Evolutionary conservation across 2,329 filamentous ascomycete genomes (phyloP).

Genomic region (Aspergillus flavus): DNA sequence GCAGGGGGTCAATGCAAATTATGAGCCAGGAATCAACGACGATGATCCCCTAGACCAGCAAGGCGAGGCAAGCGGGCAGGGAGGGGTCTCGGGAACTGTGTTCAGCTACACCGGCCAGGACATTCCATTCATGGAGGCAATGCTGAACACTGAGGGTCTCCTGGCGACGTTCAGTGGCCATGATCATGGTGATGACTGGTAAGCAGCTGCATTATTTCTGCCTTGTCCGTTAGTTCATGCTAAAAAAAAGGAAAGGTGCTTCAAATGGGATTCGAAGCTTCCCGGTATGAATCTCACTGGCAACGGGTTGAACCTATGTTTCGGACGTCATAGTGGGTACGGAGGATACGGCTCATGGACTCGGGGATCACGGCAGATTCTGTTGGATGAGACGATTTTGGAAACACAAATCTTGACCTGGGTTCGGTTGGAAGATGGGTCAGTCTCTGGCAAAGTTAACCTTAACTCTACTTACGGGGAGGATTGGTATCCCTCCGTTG

Average conservation of each 20-base stretch:
- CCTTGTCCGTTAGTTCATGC: neutral
- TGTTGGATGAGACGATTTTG: conserved; percentile 50
- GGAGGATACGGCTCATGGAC: conserved; percentile 69
- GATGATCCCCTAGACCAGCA: conserved; percentile 39
- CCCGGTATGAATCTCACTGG: conserved; percentile 39
- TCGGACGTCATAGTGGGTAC: conserved; percentile 69
- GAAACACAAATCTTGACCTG: conserved; percentile 55
- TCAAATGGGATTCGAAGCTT: conserved; percentile 40
- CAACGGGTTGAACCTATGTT: conserved; percentile 55
- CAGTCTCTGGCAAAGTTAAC: conserved; percentile 53
- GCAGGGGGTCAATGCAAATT: conserved; percentile 45
- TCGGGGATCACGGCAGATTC: conserved; percentile 61
- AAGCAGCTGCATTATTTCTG: conserved; percentile 28
- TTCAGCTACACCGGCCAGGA: conserved; percentile 48
- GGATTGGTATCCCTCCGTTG: neutral
- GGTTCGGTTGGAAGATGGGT: conserved; percentile 62
- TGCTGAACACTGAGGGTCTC: conserved; percentile 58
- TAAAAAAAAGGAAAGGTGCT: conserved; percentile 32
- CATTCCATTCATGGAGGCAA: conserved; percentile 63
- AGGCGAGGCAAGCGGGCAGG: conserved; percentile 12
- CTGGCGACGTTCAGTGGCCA: conserved; percentile 66
- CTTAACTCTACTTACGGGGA: conserved; percentile 53
- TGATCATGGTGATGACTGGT: conserved; percentile 67
- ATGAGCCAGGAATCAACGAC: conserved; percentile 52
- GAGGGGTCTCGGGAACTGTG: conserved; percentile 26